Conservation (phyloP, 2,329 filamentous ascomycete genomes). For the Trichoderma guizhouense region DNA sequence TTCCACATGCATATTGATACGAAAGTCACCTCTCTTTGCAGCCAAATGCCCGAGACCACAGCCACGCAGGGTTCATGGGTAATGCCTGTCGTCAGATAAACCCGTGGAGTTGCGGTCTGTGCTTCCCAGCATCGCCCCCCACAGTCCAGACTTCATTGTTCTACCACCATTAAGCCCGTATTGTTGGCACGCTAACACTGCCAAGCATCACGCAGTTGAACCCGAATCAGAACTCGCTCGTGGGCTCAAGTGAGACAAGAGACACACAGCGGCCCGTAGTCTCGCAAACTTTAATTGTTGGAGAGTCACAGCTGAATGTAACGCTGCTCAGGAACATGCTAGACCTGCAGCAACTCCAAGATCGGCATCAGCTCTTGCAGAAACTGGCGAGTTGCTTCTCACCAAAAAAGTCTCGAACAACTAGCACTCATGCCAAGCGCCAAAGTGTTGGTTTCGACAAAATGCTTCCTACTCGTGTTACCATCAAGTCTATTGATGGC, state of each 20-base stretch:
- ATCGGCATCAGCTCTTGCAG: background rate
- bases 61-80: background rate
- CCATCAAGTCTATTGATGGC: background rate
- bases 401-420: background rate
- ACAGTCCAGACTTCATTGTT: background rate
- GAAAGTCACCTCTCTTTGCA: background rate
- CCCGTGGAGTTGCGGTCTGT: background rate
- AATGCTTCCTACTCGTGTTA: background rate
- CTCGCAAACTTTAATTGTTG: background rate
- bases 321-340: slow-evolving; percentile 2
- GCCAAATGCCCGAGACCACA: background rate
- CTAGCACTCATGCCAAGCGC: background rate
- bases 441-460: background rate
- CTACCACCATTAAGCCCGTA: background rate
- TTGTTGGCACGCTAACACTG: background rate
- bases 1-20: background rate
- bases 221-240: background rate
- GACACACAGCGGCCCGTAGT: background rate
- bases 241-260: background rate
- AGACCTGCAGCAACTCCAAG: background rate
- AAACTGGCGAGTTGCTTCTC: background rate
- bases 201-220: background rate
- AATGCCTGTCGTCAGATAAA: background rate
- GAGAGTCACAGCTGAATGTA: background rate
- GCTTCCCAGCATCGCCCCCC: background rate